A percentile compares a stretch with the other conserved stretches of the same genome.
These are phyloP conservation scores for Orbilia javanica DNA, from an alignment of 2,329 filamentous ascomycete species.

Conservation along the genomic window DNA sequence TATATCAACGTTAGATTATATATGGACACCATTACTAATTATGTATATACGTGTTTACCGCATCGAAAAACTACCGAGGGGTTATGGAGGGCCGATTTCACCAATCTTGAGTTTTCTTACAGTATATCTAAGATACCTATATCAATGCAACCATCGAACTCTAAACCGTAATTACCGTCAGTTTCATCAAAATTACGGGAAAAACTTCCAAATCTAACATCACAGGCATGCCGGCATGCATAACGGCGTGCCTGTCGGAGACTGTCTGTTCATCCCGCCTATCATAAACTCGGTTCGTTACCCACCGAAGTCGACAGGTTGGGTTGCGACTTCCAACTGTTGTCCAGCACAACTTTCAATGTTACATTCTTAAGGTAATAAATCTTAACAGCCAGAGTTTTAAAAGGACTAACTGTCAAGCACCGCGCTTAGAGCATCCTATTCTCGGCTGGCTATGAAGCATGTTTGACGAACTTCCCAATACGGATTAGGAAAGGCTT, in stretches of 20 bases:
- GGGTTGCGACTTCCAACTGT: conserved; percentile 14
- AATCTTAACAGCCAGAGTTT: background rate
- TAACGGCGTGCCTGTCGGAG: background rate
- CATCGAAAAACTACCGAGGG: background rate
- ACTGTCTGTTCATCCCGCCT: background rate
- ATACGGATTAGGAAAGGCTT: conserved; percentile 27
- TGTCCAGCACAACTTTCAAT: background rate
- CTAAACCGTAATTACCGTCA: too few relatives aligned
- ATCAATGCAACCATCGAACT: too few relatives aligned
- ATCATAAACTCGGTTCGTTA: background rate
- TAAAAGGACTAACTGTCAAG: background rate
- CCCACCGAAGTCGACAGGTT: background rate
- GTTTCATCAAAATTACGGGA: background rate
- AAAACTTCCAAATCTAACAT: background rate
- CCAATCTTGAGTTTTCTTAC: background rate
- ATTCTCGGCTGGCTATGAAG: conserved; percentile 27
- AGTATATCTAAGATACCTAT: background rate
- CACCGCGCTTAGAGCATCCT: conserved; percentile 22
- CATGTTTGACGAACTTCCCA: conserved; percentile 30
- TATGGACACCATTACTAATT: background rate
- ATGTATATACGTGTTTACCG: background rate
- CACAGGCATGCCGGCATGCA: conserved; percentile 3
- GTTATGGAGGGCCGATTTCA: background rate
- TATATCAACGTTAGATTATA: background rate
- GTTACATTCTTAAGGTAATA: conserved; percentile 6